A percentile compares a stretch with the other conserved stretches of the same genome.
These are phyloP conservation scores for Beauveria brongniartii DNA, from an alignment of 2,329 filamentous ascomycete species.

Conservation along the genomic window DNA sequence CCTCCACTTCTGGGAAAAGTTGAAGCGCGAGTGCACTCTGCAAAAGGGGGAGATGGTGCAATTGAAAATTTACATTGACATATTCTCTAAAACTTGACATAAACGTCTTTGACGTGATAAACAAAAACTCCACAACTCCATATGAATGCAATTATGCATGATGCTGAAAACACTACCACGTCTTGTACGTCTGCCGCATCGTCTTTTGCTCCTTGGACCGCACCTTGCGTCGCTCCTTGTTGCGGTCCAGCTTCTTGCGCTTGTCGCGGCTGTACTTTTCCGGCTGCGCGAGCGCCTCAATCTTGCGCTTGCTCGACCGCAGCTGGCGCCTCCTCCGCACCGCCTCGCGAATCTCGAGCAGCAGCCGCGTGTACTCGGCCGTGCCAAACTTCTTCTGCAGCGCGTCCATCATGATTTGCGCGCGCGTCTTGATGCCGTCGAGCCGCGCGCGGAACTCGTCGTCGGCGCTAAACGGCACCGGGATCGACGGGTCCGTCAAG, in stretches of 20 bases:
- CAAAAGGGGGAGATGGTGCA: background rate
- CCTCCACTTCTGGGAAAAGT: background rate
- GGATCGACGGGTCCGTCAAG: constrained; percentile 72
- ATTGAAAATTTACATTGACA: background rate
- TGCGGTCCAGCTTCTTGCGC: constrained; percentile 74
- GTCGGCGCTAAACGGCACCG: constrained; percentile 62
- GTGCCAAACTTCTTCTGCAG: constrained; percentile 81
- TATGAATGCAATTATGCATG: background rate
- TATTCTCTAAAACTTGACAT: background rate
- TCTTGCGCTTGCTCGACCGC: constrained; percentile 75
- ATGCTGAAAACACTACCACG: constrained; percentile 21
- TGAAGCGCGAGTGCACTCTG: background rate
- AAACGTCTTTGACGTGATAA: background rate
- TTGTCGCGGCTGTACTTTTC: constrained; percentile 73
- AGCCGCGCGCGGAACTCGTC: constrained; percentile 60
- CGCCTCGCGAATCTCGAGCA: constrained; percentile 64
- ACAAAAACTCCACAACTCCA: constrained; percentile 2
- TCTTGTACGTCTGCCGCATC: constrained; percentile 61
- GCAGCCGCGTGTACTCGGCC: constrained; percentile 64
- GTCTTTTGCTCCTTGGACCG: constrained; percentile 65
- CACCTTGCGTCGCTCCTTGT: constrained; percentile 75
- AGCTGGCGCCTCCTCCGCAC: constrained; percentile 66
- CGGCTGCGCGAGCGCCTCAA: constrained; percentile 76
- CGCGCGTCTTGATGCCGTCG: constrained; percentile 61
- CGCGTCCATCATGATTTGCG: constrained; percentile 70